Evolutionary conservation across 768 basidiomycete species (phyloP).

Genomic region (Trametopsis cervina): DNA sequence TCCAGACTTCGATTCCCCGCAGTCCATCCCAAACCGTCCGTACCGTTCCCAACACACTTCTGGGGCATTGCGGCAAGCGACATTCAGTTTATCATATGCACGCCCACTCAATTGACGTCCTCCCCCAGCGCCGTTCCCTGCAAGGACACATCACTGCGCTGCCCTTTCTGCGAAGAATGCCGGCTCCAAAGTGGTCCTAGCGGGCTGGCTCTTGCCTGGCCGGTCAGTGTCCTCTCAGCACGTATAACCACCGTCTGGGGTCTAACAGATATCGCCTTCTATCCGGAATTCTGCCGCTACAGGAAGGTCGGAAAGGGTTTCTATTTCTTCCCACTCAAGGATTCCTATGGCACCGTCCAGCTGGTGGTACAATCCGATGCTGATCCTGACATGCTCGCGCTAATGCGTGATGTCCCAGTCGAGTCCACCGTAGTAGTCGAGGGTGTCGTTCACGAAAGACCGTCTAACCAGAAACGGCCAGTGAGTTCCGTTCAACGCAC

Average conservation of each 20-base stretch:
- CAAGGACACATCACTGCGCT: constrained; percentile 59
- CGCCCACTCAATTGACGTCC: constrained; percentile 1
- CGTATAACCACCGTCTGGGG: neutral
- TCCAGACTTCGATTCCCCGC: neutral
- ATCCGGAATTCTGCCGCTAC: constrained; percentile 24
- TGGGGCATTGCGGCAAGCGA: constrained; percentile 8
- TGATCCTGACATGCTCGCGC: constrained; percentile 25
- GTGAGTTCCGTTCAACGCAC: constrained; percentile 27
- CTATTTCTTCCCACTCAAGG: constrained; percentile 84
- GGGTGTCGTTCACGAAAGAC: constrained; percentile 64
- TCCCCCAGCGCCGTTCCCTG: constrained; percentile 38
- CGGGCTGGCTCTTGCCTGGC: constrained; percentile 79
- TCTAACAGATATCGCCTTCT: constrained; percentile 13
- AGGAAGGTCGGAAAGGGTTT: constrained; percentile 64
- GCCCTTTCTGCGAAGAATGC: constrained; percentile 44
- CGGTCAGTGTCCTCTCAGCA: constrained; percentile 41
- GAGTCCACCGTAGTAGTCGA: constrained; percentile 76
- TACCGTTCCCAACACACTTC: neutral
- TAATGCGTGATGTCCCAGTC: constrained; percentile 57
- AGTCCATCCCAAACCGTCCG: neutral
- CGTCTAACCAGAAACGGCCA: constrained; percentile 51
- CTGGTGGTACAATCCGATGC: constrained; percentile 51
- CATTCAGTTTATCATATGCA: neutral
- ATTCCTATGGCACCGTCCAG: constrained; percentile 71
- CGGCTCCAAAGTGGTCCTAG: constrained; percentile 57